phyloP scores from a whole-genome alignment of 2,329 filamentous ascomycete genomes.

The Fusarium circinatum region DNA sequence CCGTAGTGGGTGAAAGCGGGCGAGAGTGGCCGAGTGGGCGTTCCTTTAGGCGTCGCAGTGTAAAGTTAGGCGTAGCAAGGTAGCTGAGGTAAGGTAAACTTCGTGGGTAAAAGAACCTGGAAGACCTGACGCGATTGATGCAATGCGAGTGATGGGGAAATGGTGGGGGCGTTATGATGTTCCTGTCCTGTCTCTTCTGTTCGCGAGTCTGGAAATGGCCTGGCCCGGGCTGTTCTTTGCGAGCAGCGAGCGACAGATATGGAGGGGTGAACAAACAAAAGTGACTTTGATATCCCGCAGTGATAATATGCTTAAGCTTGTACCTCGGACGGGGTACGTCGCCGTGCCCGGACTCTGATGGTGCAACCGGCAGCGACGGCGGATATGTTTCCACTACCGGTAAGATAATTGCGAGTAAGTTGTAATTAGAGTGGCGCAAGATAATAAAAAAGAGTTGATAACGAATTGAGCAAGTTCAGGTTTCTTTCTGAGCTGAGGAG shows the following conservation, averaged over 20 bases:
- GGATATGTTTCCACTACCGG: conserved; percentile 17
- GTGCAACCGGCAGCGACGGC: conserved; percentile 30
- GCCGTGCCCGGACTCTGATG: conserved; percentile 21
- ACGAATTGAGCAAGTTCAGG: conserved; percentile 1
- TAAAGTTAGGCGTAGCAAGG: background rate
- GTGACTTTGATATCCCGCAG: conserved; percentile 20
- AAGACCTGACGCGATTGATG: conserved; percentile 16
- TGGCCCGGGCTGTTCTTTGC: conserved; percentile 4
- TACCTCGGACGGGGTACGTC: conserved; percentile 21
- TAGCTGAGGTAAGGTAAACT: background rate
- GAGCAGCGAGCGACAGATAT: conserved; percentile 26
- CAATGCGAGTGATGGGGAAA: conserved; percentile 28
- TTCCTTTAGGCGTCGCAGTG: conserved; percentile 14
- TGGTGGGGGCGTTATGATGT: conserved; percentile 19
- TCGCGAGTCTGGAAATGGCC: background rate
- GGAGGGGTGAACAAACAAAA: conserved; percentile 16
- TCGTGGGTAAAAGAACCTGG: background rate
- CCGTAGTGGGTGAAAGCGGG: conserved; percentile 40
- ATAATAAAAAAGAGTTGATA: background rate
- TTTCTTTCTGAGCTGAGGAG: background rate
- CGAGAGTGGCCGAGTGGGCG: conserved; percentile 41
- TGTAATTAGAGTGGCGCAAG: conserved; percentile 10
- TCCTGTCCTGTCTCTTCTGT: conserved; percentile 3
- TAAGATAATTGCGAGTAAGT: background rate
- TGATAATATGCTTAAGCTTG: conserved; percentile 18